Percentiles rank a stretch among this genome's conserved stretches.
These are phyloP conservation scores for Closterium sp. DNA, from an alignment of 139 green algal species.

Conservation along the genomic window DNA sequence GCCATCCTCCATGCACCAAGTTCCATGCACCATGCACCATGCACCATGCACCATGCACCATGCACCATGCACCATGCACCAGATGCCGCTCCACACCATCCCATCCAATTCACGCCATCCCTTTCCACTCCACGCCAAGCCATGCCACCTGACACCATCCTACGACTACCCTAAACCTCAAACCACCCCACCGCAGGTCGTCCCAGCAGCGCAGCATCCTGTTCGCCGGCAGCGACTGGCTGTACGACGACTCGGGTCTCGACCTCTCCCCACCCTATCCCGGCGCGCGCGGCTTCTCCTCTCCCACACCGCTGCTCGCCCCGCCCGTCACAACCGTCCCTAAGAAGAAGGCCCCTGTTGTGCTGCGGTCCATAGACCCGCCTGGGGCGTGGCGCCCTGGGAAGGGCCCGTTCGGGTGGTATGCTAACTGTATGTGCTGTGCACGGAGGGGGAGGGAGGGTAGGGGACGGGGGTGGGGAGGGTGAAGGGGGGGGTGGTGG, in stretches of 20 bases:
- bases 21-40: background rate
- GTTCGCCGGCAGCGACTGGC: background rate
- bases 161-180: background rate
- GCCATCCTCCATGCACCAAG: background rate
- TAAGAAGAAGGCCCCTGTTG: background rate
- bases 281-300: background rate
- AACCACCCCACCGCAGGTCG: background rate
- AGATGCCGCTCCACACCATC: background rate
- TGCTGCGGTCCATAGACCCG: background rate
- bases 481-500: too few species aligned
- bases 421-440: background rate
- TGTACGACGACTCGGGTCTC: conserved; percentile 14
- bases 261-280: background rate
- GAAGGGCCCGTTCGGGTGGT: background rate
- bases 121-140: background rate
- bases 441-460: too few species aligned
- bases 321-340: background rate
- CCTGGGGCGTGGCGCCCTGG: background rate
- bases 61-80: background rate
- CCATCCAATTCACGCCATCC: background rate
- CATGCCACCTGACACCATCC: background rate
- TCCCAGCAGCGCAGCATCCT: background rate
- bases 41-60: background rate
- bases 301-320: background rate
- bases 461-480: too few species aligned